Evolutionary conservation across 1,284 basidiomycete genomes (phyloP), one percentile per base, ranked within the genome.

Genomic region (Tremellales sp.): DNA sequence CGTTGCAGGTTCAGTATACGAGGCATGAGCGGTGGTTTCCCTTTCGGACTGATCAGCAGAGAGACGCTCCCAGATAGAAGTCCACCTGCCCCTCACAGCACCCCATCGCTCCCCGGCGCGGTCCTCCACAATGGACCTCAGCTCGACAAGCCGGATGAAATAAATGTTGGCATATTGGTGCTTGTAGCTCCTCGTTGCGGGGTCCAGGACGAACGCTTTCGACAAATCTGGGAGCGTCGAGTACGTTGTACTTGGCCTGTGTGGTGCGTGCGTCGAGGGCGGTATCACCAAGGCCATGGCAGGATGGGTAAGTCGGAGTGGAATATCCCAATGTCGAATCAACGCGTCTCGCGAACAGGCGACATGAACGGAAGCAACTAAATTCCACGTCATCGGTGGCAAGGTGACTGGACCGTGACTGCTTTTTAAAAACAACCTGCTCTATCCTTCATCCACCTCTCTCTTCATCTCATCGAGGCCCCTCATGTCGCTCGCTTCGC

Each of bases 121-220:
- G 44, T 81, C 71, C 56, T 84, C 79, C 1, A 93, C 84, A 16
- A 76, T 73, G 10, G 75, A 71, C 45, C 84, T 76, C 8, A 94
- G 75, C 34, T 81, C 69, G 24, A 80, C 77, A 10, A 95, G 76
- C 21, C 91, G 74, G 13, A 86, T 76, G 65, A 88, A 95, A 75
- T 95, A 95, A 26, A 95, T 86, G 65, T 92, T 94, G 3, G 92
- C 83, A 73, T 93, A 95, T 71, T 95, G 92, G 60, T 92, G 84
- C 63, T 79, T 84, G 74, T 75, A 77, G 7, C 68, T 71, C 32
- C 67, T 48, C 7, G 59, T 50, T 8, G 58, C 51, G 3, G 66
- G 56, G 22, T 70, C 66, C 26, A 75, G 62, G 16, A 66, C 40
- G 54, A 75, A 75, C 13, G 69, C 62, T 35, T 66, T 62, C 2